These are phyloP conservation scores for Bryoglossum gracile DNA, from an alignment of 495 filamentous ascomycete genomes.

Conservation along the genomic window DNA sequence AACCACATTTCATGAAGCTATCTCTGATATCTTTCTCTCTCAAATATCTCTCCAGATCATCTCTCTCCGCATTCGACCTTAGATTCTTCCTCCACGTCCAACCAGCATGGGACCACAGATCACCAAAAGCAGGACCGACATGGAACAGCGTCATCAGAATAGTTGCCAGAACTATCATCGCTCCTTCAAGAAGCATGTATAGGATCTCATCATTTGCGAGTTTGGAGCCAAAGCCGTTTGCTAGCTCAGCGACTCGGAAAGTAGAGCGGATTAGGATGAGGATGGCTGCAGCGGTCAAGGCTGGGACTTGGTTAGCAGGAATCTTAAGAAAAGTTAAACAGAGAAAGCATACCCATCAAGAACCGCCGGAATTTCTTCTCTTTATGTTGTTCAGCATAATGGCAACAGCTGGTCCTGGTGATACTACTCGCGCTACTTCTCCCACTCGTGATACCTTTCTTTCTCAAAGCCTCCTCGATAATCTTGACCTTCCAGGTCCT, in stretches of 20 bases:
- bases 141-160: conserved; percentile 25
- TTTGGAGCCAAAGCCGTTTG: conserved; percentile 26
- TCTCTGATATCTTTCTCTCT: no score
- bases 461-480: background rate
- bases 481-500: conserved; percentile 1
- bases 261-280: conserved; percentile 28
- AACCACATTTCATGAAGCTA: no score
- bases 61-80: background rate
- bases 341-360: conserved; percentile 2
- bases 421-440: no score
- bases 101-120: background rate
- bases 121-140: conserved; percentile 16
- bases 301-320: background rate
- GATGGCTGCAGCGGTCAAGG: conserved; percentile 19
- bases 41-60: no score
- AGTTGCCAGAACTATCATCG: conserved; percentile 29
- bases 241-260: conserved; percentile 30
- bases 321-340: background rate
- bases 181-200: conserved; percentile 31
- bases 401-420: no score
- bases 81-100: conserved; percentile 2
- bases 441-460: no score
- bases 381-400: background rate
- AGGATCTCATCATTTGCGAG: conserved; percentile 28
- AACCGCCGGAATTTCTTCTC: conserved; percentile 9